Conservation (phyloP, 192 early-diverging fungal genomes). For the Backusella luteola region DNA sequence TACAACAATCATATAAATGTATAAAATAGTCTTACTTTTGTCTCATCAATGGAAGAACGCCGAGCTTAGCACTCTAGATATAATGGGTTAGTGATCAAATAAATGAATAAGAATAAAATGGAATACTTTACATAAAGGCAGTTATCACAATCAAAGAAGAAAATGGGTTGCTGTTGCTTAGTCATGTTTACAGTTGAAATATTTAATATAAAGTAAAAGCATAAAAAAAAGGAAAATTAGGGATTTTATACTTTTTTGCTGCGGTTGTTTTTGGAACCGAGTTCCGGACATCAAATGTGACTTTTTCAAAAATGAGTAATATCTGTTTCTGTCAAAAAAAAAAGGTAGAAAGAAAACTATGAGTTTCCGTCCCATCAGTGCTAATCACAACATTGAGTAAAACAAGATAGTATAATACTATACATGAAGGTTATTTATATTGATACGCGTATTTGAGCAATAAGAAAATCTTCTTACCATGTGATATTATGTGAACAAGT, state of each 20-base stretch:
- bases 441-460: too few species aligned
- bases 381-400: too few species aligned
- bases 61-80: slow-evolving; percentile 39
- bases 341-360: too few species aligned
- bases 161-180: slow-evolving; percentile 39
- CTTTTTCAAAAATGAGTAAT: neutral
- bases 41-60: slow-evolving; percentile 55
- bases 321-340: neutral
- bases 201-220: neutral
- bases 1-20: neutral
- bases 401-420: too few species aligned
- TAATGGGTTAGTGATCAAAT: neutral
- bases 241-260: neutral
- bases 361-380: too few species aligned
- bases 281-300: slow-evolving; percentile 2
- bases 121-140: slow-evolving; percentile 57
- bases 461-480: too few species aligned
- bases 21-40: slow-evolving; percentile 36
- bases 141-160: slow-evolving; percentile 85
- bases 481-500: too few species aligned
- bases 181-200: neutral
- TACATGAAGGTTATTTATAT: too few species aligned
- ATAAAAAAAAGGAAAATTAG: neutral
- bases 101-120: neutral
- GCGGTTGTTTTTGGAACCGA: slow-evolving; percentile 1